phyloP scores from a whole-genome alignment of 495 filamentous ascomycete species.

The Tricharina praecox region DNA sequence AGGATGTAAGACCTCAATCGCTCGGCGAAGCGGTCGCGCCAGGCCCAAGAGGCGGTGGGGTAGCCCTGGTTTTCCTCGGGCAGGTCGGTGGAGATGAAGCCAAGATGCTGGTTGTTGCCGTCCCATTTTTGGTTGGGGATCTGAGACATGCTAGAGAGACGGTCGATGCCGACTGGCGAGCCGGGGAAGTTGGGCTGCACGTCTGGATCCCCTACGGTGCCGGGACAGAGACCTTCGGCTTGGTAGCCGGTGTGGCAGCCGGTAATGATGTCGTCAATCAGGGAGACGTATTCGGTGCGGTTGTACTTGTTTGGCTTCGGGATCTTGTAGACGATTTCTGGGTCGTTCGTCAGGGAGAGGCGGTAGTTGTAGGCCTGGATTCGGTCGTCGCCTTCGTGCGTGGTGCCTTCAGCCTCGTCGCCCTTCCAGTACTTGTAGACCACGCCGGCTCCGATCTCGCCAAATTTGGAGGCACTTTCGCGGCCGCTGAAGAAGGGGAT shows the following conservation, averaged over 20 bases:
- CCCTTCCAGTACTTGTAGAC: slow-evolving; percentile 9
- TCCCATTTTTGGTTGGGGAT: slow-evolving; percentile 5
- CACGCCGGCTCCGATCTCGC: slow-evolving; percentile 1
- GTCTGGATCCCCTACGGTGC: not conserved
- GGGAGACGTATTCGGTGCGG: slow-evolving; percentile 3
- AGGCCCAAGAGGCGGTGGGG: not conserved
- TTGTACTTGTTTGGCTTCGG: slow-evolving; percentile 1
- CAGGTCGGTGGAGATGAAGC: slow-evolving; percentile 6
- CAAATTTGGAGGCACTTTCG: not conserved
- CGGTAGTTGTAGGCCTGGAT: slow-evolving; percentile 12
- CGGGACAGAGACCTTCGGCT: not conserved
- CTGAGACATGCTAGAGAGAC: not conserved
- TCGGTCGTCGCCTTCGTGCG: slow-evolving; percentile 2
- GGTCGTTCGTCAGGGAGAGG: slow-evolving; percentile 5
- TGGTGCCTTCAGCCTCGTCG: not conserved
- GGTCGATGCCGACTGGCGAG: not conserved
- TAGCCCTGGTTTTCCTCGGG: slow-evolving; percentile 7
- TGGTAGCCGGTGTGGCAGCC: slow-evolving; percentile 6
- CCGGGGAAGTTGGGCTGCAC: not conserved
- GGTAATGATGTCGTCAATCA: slow-evolving; percentile 5
- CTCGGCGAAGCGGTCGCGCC: slow-evolving; percentile 5
- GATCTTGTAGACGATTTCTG: not conserved
- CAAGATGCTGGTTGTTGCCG: slow-evolving; percentile 9
- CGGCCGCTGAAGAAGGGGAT: slow-evolving; percentile 1
- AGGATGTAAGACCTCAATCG: slow-evolving; percentile 6